These are phyloP conservation scores for Tetratostichococcus sp. DNA, from an alignment of 139 green algal genomes.

Conservation along the genomic window DNA sequence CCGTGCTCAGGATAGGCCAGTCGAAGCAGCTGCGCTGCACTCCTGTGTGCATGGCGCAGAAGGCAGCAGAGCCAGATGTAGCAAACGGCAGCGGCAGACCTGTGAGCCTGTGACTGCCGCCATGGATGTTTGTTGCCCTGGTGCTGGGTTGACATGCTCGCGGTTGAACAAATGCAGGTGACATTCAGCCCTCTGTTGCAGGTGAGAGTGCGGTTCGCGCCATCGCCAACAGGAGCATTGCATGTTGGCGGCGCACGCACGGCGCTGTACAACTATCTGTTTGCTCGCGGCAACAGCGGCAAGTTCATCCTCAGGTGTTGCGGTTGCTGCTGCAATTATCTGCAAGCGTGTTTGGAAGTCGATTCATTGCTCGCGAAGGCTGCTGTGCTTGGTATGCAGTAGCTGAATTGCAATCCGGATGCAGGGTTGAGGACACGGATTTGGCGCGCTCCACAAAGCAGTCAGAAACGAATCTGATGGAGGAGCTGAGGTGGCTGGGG, in stretches of 20 bases:
- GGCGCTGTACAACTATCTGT: slow-evolving; percentile 99
- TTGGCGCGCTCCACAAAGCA: slow-evolving; percentile 83
- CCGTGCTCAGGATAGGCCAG: background rate
- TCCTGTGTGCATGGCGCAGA: background rate
- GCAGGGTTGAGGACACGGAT: slow-evolving; percentile 97
- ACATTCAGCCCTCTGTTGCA: no score
- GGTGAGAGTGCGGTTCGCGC: slow-evolving; percentile 92
- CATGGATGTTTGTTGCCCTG: no score
- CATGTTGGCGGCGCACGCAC: slow-evolving; percentile 96
- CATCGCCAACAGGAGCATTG: slow-evolving; percentile 96
- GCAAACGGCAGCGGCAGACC: background rate
- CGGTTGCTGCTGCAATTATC: no score
- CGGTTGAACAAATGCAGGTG: no score
- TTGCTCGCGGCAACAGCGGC: slow-evolving; percentile 76
- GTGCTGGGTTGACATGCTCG: no score
- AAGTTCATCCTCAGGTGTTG: slow-evolving; percentile 89
- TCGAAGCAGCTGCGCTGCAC: background rate
- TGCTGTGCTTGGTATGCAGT: no score
- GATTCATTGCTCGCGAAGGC: no score
- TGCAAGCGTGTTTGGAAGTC: no score
- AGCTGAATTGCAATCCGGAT: no score
- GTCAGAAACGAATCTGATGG: slow-evolving; percentile 85
- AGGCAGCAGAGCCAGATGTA: background rate
- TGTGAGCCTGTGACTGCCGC: background rate
- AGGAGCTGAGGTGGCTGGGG: slow-evolving; percentile 93